Conservation (phyloP, 2,329 filamentous ascomycete genomes). For the Cercospora beticola region DNA sequence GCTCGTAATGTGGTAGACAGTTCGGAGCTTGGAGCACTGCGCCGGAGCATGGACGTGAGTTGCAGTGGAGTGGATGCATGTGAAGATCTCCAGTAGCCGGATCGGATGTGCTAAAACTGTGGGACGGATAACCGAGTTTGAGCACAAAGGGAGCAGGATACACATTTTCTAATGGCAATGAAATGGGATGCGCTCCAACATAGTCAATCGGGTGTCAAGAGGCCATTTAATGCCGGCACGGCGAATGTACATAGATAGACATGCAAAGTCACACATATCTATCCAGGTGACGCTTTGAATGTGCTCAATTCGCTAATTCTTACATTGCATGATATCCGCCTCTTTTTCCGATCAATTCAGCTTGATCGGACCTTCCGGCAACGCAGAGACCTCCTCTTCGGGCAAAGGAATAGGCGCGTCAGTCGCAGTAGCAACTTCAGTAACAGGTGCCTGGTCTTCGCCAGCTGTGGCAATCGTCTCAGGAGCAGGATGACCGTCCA, state of each 20-base stretch:
- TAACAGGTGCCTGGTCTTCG: not conserved
- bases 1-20: not conserved
- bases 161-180: not conserved
- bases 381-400: not conserved
- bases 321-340: not conserved
- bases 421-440: not conserved
- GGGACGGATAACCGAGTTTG: not conserved
- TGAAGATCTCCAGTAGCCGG: not conserved
- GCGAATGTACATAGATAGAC: not conserved
- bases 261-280: not conserved
- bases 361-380: not conserved
- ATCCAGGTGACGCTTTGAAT: not conserved
- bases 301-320: not conserved
- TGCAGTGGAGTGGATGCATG: slow-evolving; percentile 1
- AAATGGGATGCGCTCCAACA: not conserved
- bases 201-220: not conserved
- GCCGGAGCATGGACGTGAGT: not conserved
- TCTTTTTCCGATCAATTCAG: not conserved
- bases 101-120: not conserved
- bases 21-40: not conserved
- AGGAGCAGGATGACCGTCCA: not conserved
- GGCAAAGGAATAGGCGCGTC: not conserved
- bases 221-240: not conserved
- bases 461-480: not conserved
- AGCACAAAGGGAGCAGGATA: not conserved